Conservation (phyloP, 441 rosid genomes). For the Adansonia grandidieri region DNA sequence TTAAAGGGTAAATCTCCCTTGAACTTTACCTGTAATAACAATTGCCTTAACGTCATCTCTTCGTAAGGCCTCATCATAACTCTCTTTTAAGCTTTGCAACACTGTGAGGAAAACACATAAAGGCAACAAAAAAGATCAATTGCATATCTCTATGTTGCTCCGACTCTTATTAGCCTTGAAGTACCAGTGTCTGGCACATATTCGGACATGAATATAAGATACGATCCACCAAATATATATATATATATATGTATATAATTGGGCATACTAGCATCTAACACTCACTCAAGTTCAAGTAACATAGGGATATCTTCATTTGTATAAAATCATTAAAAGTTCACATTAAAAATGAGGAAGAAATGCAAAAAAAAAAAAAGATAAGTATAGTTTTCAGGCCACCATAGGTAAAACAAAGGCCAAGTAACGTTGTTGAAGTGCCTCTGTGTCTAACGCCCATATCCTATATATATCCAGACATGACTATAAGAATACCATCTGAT, state of each 20-base stretch:
- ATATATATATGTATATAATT: too few species aligned
- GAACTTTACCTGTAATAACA: slow-evolving; percentile 69
- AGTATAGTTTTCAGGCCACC: not conserved
- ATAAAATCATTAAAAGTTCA: slow-evolving; percentile 3
- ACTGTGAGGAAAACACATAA: slow-evolving; percentile 45
- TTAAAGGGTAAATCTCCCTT: slow-evolving; percentile 1
- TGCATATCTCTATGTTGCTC: not conserved
- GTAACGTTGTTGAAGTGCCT: too few species aligned
- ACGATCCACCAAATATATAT: too few species aligned
- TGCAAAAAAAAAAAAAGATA: not conserved
- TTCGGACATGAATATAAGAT: too few species aligned
- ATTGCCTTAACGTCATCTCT: slow-evolving; percentile 95
- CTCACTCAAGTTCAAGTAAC: too few species aligned
- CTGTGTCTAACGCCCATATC: too few species aligned
- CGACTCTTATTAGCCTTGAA: too few species aligned
- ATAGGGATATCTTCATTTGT: not conserved
- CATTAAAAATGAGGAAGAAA: not conserved
- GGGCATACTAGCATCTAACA: too few species aligned
- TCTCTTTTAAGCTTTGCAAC: slow-evolving; percentile 73
- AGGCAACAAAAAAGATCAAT: slow-evolving; percentile 10
- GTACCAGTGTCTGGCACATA: too few species aligned
- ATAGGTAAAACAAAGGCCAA: not conserved
- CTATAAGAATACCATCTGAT: too few species aligned
- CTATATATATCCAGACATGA: too few species aligned
- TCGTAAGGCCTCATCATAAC: slow-evolving; percentile 70